Percentiles rank a stretch among this genome's conserved stretches.
Conservation (phyloP, 345 rosid genomes). For the Moringa oleifera region DNA sequence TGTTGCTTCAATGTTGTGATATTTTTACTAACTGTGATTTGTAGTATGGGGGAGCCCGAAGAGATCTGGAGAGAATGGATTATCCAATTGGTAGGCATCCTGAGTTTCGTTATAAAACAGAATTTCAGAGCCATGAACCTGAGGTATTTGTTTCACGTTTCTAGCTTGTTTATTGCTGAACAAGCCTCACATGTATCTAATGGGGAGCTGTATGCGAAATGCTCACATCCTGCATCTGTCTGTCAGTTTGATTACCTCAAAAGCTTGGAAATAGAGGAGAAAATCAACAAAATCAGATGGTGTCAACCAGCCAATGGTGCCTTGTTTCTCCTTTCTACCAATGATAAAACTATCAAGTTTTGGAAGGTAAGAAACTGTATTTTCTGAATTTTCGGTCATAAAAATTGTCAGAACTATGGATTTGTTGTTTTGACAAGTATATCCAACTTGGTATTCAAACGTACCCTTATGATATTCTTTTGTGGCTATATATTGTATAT, state of each 20-base stretch:
- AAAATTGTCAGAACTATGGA: not conserved
- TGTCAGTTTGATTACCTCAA: slow-evolving; percentile 98
- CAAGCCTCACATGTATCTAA: not conserved
- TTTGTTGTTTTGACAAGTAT: not conserved
- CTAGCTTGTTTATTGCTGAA: not conserved
- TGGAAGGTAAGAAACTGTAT: slow-evolving; percentile 71
- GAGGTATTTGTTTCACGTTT: slow-evolving; percentile 51
- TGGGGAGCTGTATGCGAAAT: no score
- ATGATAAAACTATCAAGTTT: slow-evolving; percentile 96
- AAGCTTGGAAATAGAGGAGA: slow-evolving; percentile 99
- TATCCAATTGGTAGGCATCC: slow-evolving; percentile 72
- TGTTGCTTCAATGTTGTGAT: not conserved
- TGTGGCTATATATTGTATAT: no score
- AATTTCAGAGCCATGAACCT: slow-evolving; percentile 99
- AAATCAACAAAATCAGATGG: slow-evolving; percentile 99
- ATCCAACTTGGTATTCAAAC: not conserved
- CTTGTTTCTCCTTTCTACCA: slow-evolving; percentile 90
- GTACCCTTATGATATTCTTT: not conserved
- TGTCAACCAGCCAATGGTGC: slow-evolving; percentile 91
- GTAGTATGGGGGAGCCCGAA: slow-evolving; percentile 74
- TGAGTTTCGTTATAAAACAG: slow-evolving; percentile 97
- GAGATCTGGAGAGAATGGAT: slow-evolving; percentile 74
- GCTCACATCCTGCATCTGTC: slow-evolving; percentile 1
- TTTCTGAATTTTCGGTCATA: no score
- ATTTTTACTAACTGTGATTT: slow-evolving; percentile 13